These are phyloP conservation scores for Eragrostis tef DNA, from an alignment of 202 grass and related monocot genomes.

Conservation along the genomic window DNA sequence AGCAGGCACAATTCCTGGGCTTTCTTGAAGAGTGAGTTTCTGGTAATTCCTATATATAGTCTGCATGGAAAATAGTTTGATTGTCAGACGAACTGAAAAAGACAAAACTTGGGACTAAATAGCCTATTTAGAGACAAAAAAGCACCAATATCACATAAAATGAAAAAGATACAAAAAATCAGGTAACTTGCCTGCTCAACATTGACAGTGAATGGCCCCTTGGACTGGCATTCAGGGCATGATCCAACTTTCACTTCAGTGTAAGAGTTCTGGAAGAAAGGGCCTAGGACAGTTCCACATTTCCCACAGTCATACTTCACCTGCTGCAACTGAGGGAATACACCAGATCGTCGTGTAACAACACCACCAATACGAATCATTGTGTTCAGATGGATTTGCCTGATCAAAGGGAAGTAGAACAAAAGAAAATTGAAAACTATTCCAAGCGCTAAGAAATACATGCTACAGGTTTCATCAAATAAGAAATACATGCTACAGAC, in stretches of 20 bases:
- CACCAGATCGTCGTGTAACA: conserved; percentile 91
- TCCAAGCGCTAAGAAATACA: conserved; percentile 6
- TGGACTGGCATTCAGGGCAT: conserved; percentile 95
- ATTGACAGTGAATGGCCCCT: conserved; percentile 95
- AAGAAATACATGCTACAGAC: conserved; percentile 12
- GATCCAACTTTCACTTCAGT: conserved; percentile 95
- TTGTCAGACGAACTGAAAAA: background rate
- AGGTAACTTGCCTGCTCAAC: conserved; percentile 76
- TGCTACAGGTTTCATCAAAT: too few species aligned
- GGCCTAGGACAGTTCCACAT: conserved; percentile 89
- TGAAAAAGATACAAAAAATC: background rate
- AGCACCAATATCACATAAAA: conserved; percentile 9
- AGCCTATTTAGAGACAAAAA: background rate
- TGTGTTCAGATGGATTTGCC: conserved; percentile 98
- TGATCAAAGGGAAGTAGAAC: conserved; percentile 43
- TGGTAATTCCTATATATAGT: conserved; percentile 99
- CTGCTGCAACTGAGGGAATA: conserved; percentile 96
- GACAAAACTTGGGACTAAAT: background rate
- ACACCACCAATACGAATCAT: conserved; percentile 98
- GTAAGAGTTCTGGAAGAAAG: conserved; percentile 99
- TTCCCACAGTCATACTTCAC: conserved; percentile 98
- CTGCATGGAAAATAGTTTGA: conserved; percentile 40
- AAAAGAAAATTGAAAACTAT: conserved; percentile 26
- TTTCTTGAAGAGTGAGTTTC: conserved; percentile 95
- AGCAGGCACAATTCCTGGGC: conserved; percentile 99